These are phyloP conservation scores for Spinellus fusiger DNA, from an alignment of 192 early-diverging fungal genomes.

Conservation along the genomic window DNA sequence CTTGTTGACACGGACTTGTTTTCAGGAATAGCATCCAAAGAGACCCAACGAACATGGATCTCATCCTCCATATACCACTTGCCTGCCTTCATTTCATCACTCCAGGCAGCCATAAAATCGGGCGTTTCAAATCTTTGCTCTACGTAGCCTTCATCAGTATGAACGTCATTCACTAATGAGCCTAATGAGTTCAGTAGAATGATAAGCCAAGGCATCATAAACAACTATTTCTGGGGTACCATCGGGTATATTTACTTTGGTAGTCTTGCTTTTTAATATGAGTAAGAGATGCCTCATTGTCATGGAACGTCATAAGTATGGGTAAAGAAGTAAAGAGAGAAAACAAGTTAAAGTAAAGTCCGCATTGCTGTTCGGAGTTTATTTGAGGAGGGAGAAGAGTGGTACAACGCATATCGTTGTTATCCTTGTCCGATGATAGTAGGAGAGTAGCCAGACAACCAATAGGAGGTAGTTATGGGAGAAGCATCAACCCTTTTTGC, in stretches of 20 bases:
- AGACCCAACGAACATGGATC: neutral
- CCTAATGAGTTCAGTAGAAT: neutral
- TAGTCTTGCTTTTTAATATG: neutral
- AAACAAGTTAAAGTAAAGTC: neutral
- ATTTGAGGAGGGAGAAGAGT: neutral
- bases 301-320: neutral
- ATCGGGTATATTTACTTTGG: neutral
- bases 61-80: neutral
- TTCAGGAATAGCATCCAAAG: no score
- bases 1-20: slow-evolving; percentile 1
- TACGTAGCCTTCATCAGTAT: slow-evolving; percentile 31
- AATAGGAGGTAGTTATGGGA: no score
- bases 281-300: neutral
- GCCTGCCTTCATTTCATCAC: slow-evolving; percentile 45
- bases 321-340: neutral
- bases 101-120: slow-evolving; percentile 34
- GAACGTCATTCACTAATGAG: slow-evolving; percentile 2
- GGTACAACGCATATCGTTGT: neutral
- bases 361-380: neutral
- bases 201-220: no score
- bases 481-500: no score
- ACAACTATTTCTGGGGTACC: neutral
- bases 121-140: slow-evolving; percentile 38
- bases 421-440: no score
- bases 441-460: no score